Percentiles rank a stretch among this genome's conserved stretches.
These are phyloP conservation scores for Colletotrichum higginsianum DNA, from an alignment of 2,329 filamentous ascomycete genomes.

Conservation along the genomic window DNA sequence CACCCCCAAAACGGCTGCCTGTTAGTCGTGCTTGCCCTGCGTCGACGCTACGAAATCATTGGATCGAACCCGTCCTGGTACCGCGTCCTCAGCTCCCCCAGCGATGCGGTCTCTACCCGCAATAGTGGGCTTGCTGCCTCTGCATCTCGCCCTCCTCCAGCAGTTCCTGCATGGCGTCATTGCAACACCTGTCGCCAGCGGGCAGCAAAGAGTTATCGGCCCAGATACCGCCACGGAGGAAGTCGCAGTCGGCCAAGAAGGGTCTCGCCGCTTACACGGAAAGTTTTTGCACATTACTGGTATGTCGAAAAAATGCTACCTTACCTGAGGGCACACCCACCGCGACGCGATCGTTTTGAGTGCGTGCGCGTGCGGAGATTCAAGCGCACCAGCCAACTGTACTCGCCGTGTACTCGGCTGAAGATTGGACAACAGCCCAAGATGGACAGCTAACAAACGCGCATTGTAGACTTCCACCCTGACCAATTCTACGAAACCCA, in stretches of 20 bases:
- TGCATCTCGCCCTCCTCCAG: conserved; percentile 39
- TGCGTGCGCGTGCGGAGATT: background rate
- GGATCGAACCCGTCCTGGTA: conserved; percentile 3
- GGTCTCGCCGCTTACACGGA: conserved; percentile 66
- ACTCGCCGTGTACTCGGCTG: conserved; percentile 15
- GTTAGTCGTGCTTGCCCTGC: conserved; percentile 8
- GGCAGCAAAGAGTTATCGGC: conserved; percentile 40
- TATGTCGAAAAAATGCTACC: conserved; percentile 56
- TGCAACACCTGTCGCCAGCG: conserved; percentile 39
- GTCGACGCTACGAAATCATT: conserved; percentile 22
- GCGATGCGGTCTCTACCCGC: conserved; percentile 41
- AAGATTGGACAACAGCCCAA: conserved; percentile 38
- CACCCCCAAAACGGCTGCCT: background rate
- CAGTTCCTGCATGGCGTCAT: conserved; percentile 42
- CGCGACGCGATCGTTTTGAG: background rate
- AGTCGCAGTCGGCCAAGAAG: conserved; percentile 56
- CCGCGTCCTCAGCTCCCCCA: conserved; percentile 26
- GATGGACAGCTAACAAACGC: conserved; percentile 22
- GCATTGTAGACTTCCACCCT: conserved; percentile 85
- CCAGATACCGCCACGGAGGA: conserved; percentile 38
- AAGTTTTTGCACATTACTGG: conserved; percentile 92
- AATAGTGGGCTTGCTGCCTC: conserved; percentile 41
- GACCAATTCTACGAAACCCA: conserved; percentile 89
- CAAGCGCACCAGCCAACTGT: background rate
- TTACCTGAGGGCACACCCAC: background rate